Evolutionary conservation across 108 stramenopile species (phyloP).

Genomic region (Skeletonema costatum): DNA sequence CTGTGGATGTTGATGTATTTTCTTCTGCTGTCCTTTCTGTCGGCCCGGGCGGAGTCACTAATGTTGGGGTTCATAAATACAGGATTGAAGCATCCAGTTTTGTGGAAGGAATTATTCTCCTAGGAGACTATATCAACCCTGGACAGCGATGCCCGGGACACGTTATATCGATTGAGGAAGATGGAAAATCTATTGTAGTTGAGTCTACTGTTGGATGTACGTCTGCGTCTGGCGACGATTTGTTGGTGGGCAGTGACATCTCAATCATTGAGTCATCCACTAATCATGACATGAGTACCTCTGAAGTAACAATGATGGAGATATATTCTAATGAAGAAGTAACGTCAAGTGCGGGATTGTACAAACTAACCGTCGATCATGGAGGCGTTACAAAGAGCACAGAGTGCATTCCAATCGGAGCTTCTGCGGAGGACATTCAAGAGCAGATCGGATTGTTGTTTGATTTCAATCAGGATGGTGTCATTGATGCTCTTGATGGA

Average conservation of each 20-base stretch:
- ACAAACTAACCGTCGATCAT: slow-evolving; percentile 40
- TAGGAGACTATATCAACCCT: slow-evolving; percentile 41
- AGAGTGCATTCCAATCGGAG: slow-evolving; percentile 54
- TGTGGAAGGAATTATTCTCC: slow-evolving; percentile 35
- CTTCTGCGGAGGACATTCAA: slow-evolving; percentile 56
- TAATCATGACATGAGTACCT: slow-evolving; percentile 18
- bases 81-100: slow-evolving; percentile 27
- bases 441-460: slow-evolving; percentile 52
- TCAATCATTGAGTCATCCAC: slow-evolving; percentile 41
- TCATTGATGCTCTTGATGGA: slow-evolving; percentile 44
- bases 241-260: slow-evolving; percentile 25
- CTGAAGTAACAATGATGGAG: slow-evolving; percentile 34
- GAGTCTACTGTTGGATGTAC: slow-evolving; percentile 23
- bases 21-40: slow-evolving; percentile 15
- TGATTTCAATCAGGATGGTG: slow-evolving; percentile 68
- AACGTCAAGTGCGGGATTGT: slow-evolving; percentile 33
- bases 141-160: slow-evolving; percentile 35
- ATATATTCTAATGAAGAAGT: slow-evolving; percentile 37
- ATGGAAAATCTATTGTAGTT: slow-evolving; percentile 40
- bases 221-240: slow-evolving; percentile 20
- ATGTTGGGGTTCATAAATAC: slow-evolving; percentile 21
- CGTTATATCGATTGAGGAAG: slow-evolving; percentile 25
- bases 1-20: slow-evolving; percentile 55
- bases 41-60: slow-evolving; percentile 9
- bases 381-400: slow-evolving; percentile 28